Conservation (phyloP, 2,329 filamentous ascomycete genomes). For the Fusarium sarcochroum region DNA sequence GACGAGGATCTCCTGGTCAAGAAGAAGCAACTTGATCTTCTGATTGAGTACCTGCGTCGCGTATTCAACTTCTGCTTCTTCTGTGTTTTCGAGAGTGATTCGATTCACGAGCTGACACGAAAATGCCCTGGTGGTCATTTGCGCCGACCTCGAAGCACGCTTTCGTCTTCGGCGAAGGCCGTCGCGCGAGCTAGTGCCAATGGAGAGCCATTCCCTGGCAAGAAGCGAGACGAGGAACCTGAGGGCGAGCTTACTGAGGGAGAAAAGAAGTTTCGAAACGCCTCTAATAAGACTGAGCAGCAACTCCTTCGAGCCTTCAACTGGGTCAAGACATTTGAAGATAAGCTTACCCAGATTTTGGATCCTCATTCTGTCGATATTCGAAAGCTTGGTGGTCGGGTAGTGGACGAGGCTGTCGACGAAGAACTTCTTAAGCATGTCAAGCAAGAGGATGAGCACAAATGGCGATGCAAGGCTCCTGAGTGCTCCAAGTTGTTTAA, state of each 20-base stretch:
- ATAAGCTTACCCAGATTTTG: slow-evolving; percentile 93
- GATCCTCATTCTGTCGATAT: slow-evolving; percentile 91
- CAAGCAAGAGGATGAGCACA: slow-evolving; percentile 97
- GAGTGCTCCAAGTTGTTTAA: slow-evolving; percentile 98
- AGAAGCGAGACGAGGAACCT: slow-evolving; percentile 80
- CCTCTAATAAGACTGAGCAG: slow-evolving; percentile 84
- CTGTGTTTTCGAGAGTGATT: slow-evolving; percentile 98
- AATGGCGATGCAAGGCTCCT: slow-evolving; percentile 95
- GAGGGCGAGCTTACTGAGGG: slow-evolving; percentile 63
- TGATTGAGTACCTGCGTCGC: slow-evolving; percentile 95
- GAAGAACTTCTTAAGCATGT: slow-evolving; percentile 90
- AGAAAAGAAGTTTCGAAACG: slow-evolving; percentile 80
- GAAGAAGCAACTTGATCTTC: slow-evolving; percentile 96
- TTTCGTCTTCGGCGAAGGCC: slow-evolving; percentile 85
- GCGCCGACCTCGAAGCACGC: slow-evolving; percentile 86
- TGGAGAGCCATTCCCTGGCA: slow-evolving; percentile 86
- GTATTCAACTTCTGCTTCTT: slow-evolving; percentile 99
- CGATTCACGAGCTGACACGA: slow-evolving; percentile 92
- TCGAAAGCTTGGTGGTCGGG: slow-evolving; percentile 90
- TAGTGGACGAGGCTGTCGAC: slow-evolving; percentile 85
- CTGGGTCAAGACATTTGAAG: slow-evolving; percentile 99
- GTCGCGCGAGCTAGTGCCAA: slow-evolving; percentile 88
- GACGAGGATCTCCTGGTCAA: slow-evolving; percentile 90
- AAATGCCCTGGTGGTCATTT: slow-evolving; percentile 99
- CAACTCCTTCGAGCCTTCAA: slow-evolving; percentile 96